Evolutionary conservation across 2,329 filamentous ascomycete species (phyloP), one percentile per base, ranked within the genome.

Genomic region (Orbilia quercus): DNA sequence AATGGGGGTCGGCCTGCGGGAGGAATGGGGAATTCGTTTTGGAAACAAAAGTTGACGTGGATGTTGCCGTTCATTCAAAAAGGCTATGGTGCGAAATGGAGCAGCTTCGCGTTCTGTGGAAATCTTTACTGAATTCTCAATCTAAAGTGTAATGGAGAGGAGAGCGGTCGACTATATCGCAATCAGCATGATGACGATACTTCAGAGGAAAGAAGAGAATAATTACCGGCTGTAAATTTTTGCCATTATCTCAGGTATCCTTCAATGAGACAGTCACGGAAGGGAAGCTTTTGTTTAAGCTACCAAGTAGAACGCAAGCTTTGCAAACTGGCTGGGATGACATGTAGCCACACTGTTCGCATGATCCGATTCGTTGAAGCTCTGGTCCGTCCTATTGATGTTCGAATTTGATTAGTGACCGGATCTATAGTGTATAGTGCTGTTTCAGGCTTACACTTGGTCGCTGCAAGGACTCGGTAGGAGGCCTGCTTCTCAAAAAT

Each of bases 271-370:
- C 50, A 20, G 53, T 45, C 0, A 66, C 42, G 11, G 55, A 38
- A 23, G 69, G 31, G 36, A 57, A 12, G 23, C 47, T 57, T 51
- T 95, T 97, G 80, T 99, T 99, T 51, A 99, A 81, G 0, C 90
- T 91, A 77, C 98, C 93, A 1, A 99, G 85, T 47, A 99, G 83
- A 74, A 89, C 90, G 80, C 95, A 99, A 0, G 95, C 95, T 81
- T 99, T 96, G 82, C 95, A 99, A 40, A 97, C 87, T 28, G 87
- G 86, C 81, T 99, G 95, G 77, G 93, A 97, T 1, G 95, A 96
- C 81, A 99, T 90, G 80, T 98, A 99, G 12, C 95, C 95, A 77
- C 95, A 99, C 58, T 87, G 89, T 78, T 89, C 87, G 79, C 95
- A 99, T 75, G 88, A 89, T 1, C 94, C 91, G 76, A 97, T 85